A percentile compares a stretch with the other conserved stretches of the same genome.
phyloP scores from a whole-genome alignment of 2,329 filamentous ascomycete genomes.

The Ceratocystis diversiconidia region DNA sequence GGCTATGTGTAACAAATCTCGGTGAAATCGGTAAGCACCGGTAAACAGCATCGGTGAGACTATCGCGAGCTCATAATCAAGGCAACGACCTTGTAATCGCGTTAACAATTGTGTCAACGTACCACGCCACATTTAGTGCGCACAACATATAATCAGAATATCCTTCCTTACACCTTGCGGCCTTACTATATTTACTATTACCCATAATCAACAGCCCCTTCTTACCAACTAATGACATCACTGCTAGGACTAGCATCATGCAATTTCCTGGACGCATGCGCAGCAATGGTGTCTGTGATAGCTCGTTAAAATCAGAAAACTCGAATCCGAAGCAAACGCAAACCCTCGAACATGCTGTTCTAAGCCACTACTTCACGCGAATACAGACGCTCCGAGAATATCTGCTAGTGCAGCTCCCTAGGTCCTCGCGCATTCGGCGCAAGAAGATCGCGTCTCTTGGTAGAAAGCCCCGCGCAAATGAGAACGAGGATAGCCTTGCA shows the following conservation, averaged over 20 bases:
- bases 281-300: background rate
- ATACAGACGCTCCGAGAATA: constrained; percentile 57
- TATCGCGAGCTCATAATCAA: background rate
- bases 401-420: constrained; percentile 50
- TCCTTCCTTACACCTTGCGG: background rate
- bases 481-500: constrained; percentile 14
- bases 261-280: background rate
- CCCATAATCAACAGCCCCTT: background rate
- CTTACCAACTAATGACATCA: background rate
- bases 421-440: constrained; percentile 47
- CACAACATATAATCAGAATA: background rate
- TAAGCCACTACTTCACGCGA: constrained; percentile 42
- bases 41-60: background rate
- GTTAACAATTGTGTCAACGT: no score
- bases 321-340: background rate
- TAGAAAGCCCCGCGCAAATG: constrained; percentile 25
- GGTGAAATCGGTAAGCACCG: background rate
- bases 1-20: background rate
- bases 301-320: background rate
- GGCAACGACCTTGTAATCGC: background rate
- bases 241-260: background rate
- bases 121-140: no score
- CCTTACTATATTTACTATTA: background rate
- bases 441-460: constrained; percentile 41
- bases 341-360: constrained; percentile 5